Percentiles rank a stretch among this genome's conserved stretches.
phyloP scores from a whole-genome alignment of 345 rosid genomes.

The Salix dunnii region DNA sequence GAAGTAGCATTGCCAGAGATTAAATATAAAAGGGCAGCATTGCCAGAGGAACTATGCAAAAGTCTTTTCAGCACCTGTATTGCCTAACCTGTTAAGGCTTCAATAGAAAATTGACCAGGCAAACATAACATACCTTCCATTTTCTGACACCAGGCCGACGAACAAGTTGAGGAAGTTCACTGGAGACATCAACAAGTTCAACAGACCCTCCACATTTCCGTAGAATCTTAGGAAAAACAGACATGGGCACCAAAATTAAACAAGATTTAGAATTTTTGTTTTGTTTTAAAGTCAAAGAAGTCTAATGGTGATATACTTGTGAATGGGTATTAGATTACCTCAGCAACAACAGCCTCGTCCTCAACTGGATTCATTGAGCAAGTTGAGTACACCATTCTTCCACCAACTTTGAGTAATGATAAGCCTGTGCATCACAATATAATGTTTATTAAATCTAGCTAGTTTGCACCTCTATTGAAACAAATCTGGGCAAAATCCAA shows the following conservation, averaged over 20 bases:
- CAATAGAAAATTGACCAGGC: neutral
- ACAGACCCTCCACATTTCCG: constrained; percentile 73
- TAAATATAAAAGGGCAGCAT: no score
- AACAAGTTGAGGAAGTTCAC: constrained; percentile 75
- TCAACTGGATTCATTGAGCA: constrained; percentile 99
- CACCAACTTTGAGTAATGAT: constrained; percentile 84
- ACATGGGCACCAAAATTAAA: neutral
- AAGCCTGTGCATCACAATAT: constrained; percentile 49
- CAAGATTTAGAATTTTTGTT: neutral
- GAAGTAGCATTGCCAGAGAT: no score
- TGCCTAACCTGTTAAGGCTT: neutral
- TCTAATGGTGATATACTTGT: neutral
- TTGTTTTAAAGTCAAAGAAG: neutral
- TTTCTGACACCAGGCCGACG: constrained; percentile 75
- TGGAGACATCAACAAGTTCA: constrained; percentile 81
- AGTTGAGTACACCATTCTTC: constrained; percentile 96
- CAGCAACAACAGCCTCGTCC: constrained; percentile 96
- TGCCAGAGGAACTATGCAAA: no score
- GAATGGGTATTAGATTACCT: constrained; percentile 42
- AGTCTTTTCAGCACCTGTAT: neutral
- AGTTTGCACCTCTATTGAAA: neutral
- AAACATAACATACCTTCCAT: constrained; percentile 70
- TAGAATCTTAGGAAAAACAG: constrained; percentile 46
- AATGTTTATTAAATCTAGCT: neutral
- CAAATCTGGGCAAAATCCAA: neutral